Conservation (phyloP, 306 rosid species). For the Lupinus albus region DNA sequence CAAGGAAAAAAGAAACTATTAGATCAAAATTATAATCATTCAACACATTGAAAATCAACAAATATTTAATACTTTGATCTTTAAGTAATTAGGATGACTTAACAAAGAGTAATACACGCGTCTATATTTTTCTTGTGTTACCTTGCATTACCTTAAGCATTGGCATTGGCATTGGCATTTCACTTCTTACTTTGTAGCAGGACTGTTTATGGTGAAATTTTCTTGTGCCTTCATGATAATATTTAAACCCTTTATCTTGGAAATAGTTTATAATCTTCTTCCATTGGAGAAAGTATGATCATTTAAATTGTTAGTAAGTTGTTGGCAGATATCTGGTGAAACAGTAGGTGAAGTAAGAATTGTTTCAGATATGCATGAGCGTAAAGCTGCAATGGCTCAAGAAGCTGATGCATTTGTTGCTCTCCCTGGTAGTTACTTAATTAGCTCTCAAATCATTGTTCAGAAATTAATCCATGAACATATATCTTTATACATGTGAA, state of each 20-base stretch:
- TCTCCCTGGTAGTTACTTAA: slow-evolving; percentile 72
- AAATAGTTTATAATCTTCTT: slow-evolving; percentile 28
- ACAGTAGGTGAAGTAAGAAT: slow-evolving; percentile 90
- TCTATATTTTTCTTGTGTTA: background rate
- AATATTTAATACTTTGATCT: background rate
- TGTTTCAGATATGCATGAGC: slow-evolving; percentile 94
- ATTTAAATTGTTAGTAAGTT: slow-evolving; percentile 25
- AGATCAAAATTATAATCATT: too few relatives aligned
- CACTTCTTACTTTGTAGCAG: slow-evolving; percentile 25
- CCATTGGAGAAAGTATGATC: slow-evolving; percentile 24
- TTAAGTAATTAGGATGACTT: background rate
- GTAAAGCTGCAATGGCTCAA: slow-evolving; percentile 91
- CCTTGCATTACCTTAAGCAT: background rate
- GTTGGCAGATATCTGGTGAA: slow-evolving; percentile 85
- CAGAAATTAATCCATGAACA: slow-evolving; percentile 23
- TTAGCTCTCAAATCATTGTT: slow-evolving; percentile 22
- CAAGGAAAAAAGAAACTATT: too few relatives aligned
- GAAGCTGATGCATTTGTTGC: slow-evolving; percentile 96
- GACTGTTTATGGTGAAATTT: slow-evolving; percentile 20
- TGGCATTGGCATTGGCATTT: slow-evolving; percentile 16
- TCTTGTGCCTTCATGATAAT: slow-evolving; percentile 1
- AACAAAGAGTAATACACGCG: background rate
- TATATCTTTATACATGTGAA: slow-evolving; percentile 31
- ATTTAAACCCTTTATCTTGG: slow-evolving; percentile 13
- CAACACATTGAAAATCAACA: too few relatives aligned